Evolutionary conservation across 2,329 filamentous ascomycete genomes (phyloP).

Genomic region (Aspergillus intermedius): DNA sequence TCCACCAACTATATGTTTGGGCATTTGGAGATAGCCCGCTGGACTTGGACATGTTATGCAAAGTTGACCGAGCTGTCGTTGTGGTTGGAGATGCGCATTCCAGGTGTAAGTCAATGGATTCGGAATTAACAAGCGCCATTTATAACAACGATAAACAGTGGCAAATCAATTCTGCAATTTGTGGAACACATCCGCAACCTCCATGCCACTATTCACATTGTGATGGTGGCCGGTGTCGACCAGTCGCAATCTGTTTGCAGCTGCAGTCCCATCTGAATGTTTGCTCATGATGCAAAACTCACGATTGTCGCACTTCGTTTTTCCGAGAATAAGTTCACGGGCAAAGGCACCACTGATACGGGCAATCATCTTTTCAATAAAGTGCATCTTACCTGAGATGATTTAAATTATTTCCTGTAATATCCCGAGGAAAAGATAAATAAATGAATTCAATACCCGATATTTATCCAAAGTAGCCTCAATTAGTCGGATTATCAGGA

Average conservation of each 20-base stretch:
- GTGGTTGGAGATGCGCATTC: slow-evolving; percentile 45
- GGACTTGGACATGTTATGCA: slow-evolving; percentile 52
- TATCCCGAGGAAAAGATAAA: too few species aligned
- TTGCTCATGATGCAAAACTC: slow-evolving; percentile 15
- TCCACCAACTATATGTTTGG: slow-evolving; percentile 37
- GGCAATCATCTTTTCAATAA: slow-evolving; percentile 57
- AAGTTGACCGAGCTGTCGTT: slow-evolving; percentile 50
- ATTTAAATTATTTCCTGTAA: neutral
- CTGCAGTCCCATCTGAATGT: slow-evolving; percentile 7
- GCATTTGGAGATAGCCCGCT: slow-evolving; percentile 57
- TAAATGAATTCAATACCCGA: too few species aligned
- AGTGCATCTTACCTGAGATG: slow-evolving; percentile 31
- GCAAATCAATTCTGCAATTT: slow-evolving; percentile 46
- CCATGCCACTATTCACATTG: slow-evolving; percentile 38
- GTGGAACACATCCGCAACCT: slow-evolving; percentile 42
- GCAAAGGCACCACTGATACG: slow-evolving; percentile 50
- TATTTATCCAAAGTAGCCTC: too few species aligned
- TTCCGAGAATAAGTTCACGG: slow-evolving; percentile 53
- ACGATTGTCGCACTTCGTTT: slow-evolving; percentile 48
- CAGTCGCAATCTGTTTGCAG: slow-evolving; percentile 34
- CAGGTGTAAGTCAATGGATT: slow-evolving; percentile 51
- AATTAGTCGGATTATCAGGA: too few species aligned
- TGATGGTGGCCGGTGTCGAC: slow-evolving; percentile 52
- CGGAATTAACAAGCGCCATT: slow-evolving; percentile 39
- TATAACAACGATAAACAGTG: slow-evolving; percentile 42